A percentile compares a stretch with the other conserved stretches of the same genome.
Conservation (phyloP, 805 yeast species). For the Kuraishia ogatae region DNA sequence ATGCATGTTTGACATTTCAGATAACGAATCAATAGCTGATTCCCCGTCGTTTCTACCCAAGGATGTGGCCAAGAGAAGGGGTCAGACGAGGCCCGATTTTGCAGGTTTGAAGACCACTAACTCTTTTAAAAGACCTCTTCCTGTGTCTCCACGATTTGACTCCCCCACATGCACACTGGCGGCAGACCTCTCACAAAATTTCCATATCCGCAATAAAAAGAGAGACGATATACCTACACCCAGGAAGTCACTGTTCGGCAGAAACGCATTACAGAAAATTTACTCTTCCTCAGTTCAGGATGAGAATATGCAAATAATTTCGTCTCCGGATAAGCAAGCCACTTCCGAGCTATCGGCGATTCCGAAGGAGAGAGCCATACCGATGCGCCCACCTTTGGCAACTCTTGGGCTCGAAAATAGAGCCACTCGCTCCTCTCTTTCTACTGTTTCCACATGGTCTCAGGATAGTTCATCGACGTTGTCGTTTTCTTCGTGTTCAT, state of each 20-base stretch:
- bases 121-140: not conserved
- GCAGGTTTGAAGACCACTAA: not conserved
- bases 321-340: not conserved
- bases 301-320: not conserved
- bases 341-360: not conserved
- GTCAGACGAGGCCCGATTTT: conserved; percentile 1
- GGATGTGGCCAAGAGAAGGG: not conserved
- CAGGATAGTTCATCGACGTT: not conserved
- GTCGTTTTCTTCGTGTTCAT: conserved; percentile 1
- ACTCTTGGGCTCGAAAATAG: not conserved
- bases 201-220: not conserved
- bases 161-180: conserved; percentile 3
- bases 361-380: not conserved
- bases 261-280: not conserved
- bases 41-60: conserved; percentile 1
- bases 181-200: conserved; percentile 2
- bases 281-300: not conserved
- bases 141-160: not conserved
- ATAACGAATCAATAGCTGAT: not conserved
- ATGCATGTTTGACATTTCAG: not conserved
- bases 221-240: conserved; percentile 1
- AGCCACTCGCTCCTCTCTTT: not conserved
- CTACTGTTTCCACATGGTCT: not conserved
- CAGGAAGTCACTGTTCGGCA: conserved; percentile 1
- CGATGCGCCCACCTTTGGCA: not conserved